Evolutionary conservation across 192 early-diverging fungal species (phyloP).

Genomic region (Coemansia umbellata): DNA sequence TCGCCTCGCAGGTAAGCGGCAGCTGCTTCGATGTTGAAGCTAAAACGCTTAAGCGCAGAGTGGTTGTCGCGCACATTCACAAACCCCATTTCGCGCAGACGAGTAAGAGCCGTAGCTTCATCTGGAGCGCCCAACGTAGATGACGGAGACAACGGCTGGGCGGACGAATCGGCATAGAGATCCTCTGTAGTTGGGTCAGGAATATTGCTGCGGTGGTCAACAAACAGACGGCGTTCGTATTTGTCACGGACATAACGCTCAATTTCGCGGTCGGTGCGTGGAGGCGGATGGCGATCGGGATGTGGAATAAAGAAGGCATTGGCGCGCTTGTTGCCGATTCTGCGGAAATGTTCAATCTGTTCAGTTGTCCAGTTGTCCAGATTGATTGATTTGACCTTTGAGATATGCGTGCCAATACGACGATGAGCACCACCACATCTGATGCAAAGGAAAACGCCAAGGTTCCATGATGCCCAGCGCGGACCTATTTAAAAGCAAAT

Average conservation of each 20-base stretch:
- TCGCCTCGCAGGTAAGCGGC: conserved; percentile 64
- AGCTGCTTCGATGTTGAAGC: conserved; percentile 72
- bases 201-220: conserved; percentile 40
- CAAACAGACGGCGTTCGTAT: conserved; percentile 75
- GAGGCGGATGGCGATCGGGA: conserved; percentile 62
- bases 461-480: conserved; percentile 84
- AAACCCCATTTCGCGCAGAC: conserved; percentile 82
- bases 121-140: background rate
- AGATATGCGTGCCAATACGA: conserved; percentile 85
- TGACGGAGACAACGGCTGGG: conserved; percentile 11
- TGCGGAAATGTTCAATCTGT: conserved; percentile 64
- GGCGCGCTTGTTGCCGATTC: conserved; percentile 62
- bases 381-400: conserved; percentile 84
- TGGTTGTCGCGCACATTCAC: conserved; percentile 62
- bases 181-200: conserved; percentile 28
- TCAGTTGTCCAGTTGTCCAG: conserved; percentile 88
- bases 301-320: conserved; percentile 69
- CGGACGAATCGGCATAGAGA: background rate
- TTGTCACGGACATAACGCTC: conserved; percentile 89
- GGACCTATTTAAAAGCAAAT: too few species aligned
- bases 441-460: conserved; percentile 93
- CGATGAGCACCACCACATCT: conserved; percentile 80
- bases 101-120: conserved; percentile 41
- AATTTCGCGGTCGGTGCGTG: conserved; percentile 72
- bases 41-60: conserved; percentile 63